A percentile compares a stretch with the other conserved stretches of the same genome.
Evolutionary conservation across 257 asterid genomes (phyloP).

Genomic region (Coffea canephora): DNA sequence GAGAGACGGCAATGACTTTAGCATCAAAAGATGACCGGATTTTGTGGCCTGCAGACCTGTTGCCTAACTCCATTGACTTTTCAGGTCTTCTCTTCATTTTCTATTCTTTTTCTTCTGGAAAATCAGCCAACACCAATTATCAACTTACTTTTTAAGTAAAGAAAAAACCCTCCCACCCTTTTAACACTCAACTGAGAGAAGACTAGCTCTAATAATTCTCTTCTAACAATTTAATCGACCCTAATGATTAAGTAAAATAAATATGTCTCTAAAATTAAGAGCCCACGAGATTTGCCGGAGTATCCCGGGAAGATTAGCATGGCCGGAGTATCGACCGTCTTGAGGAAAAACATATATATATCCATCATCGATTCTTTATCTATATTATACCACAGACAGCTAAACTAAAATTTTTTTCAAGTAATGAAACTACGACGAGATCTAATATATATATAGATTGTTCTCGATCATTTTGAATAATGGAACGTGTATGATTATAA

Average conservation of each 20-base stretch:
- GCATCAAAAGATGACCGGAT: neutral
- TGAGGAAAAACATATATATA: neutral
- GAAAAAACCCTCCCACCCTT: no score
- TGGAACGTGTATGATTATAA: no score
- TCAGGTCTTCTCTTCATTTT: neutral
- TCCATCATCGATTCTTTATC: neutral
- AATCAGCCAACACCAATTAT: neutral
- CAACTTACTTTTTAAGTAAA: no score
- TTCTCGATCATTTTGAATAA: no score
- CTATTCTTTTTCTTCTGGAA: neutral
- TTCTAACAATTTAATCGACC: no score
- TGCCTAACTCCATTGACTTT: constrained; percentile 14
- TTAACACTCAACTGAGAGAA: no score
- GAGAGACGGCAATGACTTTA: neutral
- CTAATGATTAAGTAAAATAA: neutral
- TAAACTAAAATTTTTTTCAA: neutral
- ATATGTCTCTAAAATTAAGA: neutral
- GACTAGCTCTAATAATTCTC: no score
- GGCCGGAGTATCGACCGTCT: neutral
- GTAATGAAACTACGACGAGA: no score
- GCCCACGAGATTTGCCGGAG: neutral
- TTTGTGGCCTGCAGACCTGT: constrained; percentile 9
- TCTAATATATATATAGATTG: no score
- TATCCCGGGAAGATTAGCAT: no score
- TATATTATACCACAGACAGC: neutral